Evolutionary conservation across 768 basidiomycete species (phyloP).

Genomic region (Nevesoporus exiguus): DNA sequence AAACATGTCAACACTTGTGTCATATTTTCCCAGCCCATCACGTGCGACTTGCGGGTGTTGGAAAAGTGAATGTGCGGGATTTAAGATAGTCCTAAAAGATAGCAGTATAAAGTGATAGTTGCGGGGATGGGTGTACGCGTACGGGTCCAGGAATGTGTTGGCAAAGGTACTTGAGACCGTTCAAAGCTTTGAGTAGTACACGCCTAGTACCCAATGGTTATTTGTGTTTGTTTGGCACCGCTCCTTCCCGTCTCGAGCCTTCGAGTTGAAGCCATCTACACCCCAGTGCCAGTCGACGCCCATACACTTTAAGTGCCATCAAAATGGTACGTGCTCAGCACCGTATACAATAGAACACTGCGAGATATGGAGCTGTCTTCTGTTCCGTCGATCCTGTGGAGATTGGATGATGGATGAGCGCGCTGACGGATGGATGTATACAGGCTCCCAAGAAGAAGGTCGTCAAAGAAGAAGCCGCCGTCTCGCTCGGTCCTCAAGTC

Average conservation of each 20-base stretch:
- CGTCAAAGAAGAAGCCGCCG: constrained; percentile 75
- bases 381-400: constrained; percentile 2
- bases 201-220: no score
- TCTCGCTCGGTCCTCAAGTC: constrained; percentile 93
- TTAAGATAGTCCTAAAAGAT: no score
- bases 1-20: constrained; percentile 2
- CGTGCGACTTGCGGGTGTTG: background rate
- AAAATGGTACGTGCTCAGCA: constrained; percentile 37
- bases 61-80: no score
- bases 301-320: constrained; percentile 28
- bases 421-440: constrained; percentile 48
- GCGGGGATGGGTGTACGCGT: no score
- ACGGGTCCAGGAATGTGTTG: no score
- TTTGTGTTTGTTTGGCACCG: constrained; percentile 23
- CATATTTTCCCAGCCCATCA: background rate
- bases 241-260: constrained; percentile 1
- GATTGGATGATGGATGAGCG: constrained; percentile 45
- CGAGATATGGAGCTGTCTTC: background rate
- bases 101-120: no score
- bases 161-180: no score
- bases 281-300: constrained; percentile 5
- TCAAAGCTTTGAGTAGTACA: no score
- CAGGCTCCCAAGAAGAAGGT: constrained; percentile 87
- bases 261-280: background rate
- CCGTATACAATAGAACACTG: background rate